phyloP scores from a whole-genome alignment of 1,284 basidiomycete genomes.

The Leccinum griseonigrum region DNA sequence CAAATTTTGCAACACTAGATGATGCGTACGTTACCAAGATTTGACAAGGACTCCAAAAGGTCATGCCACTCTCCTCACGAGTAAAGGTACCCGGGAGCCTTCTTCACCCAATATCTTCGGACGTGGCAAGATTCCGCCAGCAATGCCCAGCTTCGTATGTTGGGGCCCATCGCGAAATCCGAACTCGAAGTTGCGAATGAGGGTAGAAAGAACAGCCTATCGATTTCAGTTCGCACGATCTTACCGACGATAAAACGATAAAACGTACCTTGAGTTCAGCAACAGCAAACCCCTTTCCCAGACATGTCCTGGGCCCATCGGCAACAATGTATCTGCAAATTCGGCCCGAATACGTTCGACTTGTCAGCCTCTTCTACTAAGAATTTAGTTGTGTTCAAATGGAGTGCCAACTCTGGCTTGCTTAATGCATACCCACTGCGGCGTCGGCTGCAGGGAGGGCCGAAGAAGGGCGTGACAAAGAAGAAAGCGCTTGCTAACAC shows the following conservation, averaged over 20 bases:
- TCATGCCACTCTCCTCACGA: slow-evolving; percentile 24
- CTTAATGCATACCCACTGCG: slow-evolving; percentile 1
- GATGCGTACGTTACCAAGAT: background rate
- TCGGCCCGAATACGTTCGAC: too few species aligned
- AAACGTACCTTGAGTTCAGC: slow-evolving; percentile 31
- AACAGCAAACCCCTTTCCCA: slow-evolving; percentile 44
- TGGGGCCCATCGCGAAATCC: slow-evolving; percentile 40
- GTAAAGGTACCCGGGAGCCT: slow-evolving; percentile 43
- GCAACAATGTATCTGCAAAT: slow-evolving; percentile 24
- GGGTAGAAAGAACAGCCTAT: slow-evolving; percentile 41
- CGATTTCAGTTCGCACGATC: slow-evolving; percentile 16
- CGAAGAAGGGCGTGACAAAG: background rate
- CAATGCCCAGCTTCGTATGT: slow-evolving; percentile 35
- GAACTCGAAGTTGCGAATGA: slow-evolving; percentile 45
- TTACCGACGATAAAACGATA: background rate
- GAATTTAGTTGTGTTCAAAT: too few species aligned
- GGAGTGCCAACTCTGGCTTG: too few species aligned
- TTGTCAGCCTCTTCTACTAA: too few species aligned
- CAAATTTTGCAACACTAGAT: background rate
- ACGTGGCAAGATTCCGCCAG: slow-evolving; percentile 38
- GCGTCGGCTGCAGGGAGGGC: background rate
- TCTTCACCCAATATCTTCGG: slow-evolving; percentile 43
- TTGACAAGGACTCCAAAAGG: background rate
- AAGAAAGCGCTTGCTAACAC: slow-evolving; percentile 7
- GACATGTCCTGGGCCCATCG: slow-evolving; percentile 46